A percentile compares a stretch with the other conserved stretches of the same genome.
Conservation (phyloP, 2,329 filamentous ascomycete genomes). For the Ophiostoma himal-ulmi region DNA sequence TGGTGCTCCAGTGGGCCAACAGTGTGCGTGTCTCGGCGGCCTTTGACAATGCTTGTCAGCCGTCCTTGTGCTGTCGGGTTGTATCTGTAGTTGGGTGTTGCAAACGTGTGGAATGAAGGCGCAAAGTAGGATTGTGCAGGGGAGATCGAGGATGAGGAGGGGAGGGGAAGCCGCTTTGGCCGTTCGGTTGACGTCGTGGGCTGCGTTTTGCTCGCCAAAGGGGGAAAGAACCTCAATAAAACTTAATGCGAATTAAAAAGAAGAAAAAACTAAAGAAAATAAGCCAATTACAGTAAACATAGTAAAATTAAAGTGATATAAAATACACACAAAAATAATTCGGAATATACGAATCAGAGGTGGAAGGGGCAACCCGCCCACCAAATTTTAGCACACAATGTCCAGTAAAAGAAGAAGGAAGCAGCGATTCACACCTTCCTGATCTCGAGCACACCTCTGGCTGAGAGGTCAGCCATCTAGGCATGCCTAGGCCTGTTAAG, state of each 20-base stretch:
- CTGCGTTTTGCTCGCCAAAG: neutral
- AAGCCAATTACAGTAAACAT: neutral
- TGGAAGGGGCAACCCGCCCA: neutral
- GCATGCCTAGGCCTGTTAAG: neutral
- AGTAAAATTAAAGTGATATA: neutral
- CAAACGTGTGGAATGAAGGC: neutral
- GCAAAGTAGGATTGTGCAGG: slow-evolving; percentile 4
- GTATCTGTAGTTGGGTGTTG: neutral
- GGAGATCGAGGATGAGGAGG: neutral
- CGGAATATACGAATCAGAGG: neutral
- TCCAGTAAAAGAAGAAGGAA: neutral
- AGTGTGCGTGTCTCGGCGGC: slow-evolving; percentile 3
- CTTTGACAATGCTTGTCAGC: neutral
- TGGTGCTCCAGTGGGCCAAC: neutral
- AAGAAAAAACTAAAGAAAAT: neutral
- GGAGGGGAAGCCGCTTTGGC: neutral
- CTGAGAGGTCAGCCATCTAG: too few relatives aligned
- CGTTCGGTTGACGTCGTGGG: slow-evolving; percentile 7
- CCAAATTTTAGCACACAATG: neutral
- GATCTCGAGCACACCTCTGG: neutral
- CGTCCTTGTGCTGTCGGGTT: neutral
- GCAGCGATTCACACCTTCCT: neutral
- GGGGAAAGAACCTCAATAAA: slow-evolving; percentile 3
- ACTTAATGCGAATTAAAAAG: neutral
- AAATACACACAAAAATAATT: neutral